phyloP scores from a whole-genome alignment of 306 rosid genomes.

The Myrica gale region DNA sequence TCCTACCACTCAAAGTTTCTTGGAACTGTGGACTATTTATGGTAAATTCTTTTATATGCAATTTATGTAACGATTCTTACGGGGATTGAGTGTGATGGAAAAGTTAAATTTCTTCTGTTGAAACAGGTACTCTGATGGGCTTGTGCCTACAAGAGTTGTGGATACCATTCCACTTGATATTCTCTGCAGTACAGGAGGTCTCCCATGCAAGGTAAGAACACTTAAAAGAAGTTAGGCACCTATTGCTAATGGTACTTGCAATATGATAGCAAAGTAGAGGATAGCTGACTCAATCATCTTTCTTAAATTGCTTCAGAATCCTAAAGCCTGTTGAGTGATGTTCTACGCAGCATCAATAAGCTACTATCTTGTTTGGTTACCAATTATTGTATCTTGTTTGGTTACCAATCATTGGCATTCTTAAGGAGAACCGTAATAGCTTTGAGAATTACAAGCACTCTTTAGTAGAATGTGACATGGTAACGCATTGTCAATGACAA shows the following conservation, averaged over 20 bases:
- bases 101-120: slow-evolving; percentile 19
- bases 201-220: slow-evolving; percentile 76
- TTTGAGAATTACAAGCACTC: neutral
- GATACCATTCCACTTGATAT: slow-evolving; percentile 65
- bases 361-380: neutral
- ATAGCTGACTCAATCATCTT: neutral
- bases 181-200: slow-evolving; percentile 67
- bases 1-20: slow-evolving; percentile 88
- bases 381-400: neutral
- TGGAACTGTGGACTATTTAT: slow-evolving; percentile 88
- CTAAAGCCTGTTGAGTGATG: neutral
- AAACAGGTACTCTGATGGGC: slow-evolving; percentile 68
- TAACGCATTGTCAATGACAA: neutral
- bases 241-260: neutral
- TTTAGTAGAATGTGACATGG: neutral
- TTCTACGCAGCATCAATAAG: neutral
- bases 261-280: neutral
- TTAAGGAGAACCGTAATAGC: neutral
- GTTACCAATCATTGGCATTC: neutral
- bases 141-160: slow-evolving; percentile 66
- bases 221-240: slow-evolving; percentile 4
- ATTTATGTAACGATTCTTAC: slow-evolving; percentile 13
- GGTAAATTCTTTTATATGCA: slow-evolving; percentile 48
- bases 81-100: slow-evolving; percentile 13
- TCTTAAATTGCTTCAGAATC: neutral